Percentiles rank a stretch among this genome's conserved stretches.
phyloP scores from a whole-genome alignment of 1,284 basidiomycete species.

The Rhodotorula sp. region DNA sequence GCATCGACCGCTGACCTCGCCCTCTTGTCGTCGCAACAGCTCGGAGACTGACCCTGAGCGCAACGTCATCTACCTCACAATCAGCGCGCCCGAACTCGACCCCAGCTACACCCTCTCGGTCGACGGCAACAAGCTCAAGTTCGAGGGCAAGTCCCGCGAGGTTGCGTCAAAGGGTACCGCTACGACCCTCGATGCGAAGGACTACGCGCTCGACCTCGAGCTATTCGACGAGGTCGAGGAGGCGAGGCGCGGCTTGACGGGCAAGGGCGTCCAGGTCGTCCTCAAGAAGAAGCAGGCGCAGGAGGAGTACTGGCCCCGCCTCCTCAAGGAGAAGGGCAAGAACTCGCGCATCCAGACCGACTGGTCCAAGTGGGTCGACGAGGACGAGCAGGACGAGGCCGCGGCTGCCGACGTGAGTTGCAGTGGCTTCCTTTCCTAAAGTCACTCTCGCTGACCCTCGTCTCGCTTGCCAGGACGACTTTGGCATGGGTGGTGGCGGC shows the following conservation, averaged over 20 bases:
- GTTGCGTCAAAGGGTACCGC: slow-evolving; percentile 30
- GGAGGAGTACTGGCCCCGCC: slow-evolving; percentile 80
- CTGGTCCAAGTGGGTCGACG: slow-evolving; percentile 70
- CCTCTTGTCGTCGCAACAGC: not conserved
- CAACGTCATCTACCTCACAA: slow-evolving; percentile 40
- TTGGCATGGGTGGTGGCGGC: slow-evolving; percentile 52
- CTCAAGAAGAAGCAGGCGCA: slow-evolving; percentile 76
- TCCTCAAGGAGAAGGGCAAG: slow-evolving; percentile 83
- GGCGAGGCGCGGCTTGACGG: slow-evolving; percentile 31
- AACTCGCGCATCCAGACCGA: slow-evolving; percentile 65
- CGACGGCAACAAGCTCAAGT: slow-evolving; percentile 28
- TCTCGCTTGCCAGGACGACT: slow-evolving; percentile 33
- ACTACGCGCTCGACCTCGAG: slow-evolving; percentile 37
- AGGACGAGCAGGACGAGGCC: slow-evolving; percentile 79
- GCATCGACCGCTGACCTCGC: not conserved
- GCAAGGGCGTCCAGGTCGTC: slow-evolving; percentile 60
- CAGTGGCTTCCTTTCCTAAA: not conserved
- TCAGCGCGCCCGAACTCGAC: slow-evolving; percentile 38
- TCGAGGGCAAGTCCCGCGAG: slow-evolving; percentile 27
- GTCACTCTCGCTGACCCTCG: not conserved
- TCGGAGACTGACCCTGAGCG: slow-evolving; percentile 32
- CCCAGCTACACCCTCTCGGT: slow-evolving; percentile 24
- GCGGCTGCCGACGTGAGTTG: slow-evolving; percentile 37
- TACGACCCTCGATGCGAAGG: slow-evolving; percentile 27
- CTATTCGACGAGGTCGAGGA: slow-evolving; percentile 37